A percentile compares a stretch with the other conserved stretches of the same genome.
phyloP scores from a whole-genome alignment of 2,329 filamentous ascomycete species.

The Fusarium nelsonii region DNA sequence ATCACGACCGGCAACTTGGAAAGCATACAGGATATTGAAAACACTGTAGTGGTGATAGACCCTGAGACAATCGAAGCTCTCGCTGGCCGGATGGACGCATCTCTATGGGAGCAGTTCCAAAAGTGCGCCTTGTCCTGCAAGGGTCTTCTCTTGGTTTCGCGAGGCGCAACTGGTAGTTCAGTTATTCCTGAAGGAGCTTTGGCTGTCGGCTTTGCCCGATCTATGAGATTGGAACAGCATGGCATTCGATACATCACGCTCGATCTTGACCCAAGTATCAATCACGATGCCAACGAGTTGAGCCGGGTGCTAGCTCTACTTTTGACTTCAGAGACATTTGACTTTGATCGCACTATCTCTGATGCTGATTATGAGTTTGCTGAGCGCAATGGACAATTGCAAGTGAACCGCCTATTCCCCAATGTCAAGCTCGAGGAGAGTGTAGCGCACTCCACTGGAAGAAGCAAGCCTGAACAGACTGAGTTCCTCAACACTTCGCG shows the following conservation, averaged over 20 bases:
- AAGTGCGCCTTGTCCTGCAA: constrained; percentile 8
- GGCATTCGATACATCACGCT: constrained; percentile 3
- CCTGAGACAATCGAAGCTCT: constrained; percentile 10
- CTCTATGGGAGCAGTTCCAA: constrained; percentile 5
- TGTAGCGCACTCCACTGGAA: constrained; percentile 3
- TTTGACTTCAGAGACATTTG: constrained; percentile 5
- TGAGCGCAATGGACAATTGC: constrained; percentile 6
- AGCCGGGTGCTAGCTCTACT: constrained; percentile 1
- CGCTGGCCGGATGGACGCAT: neutral
- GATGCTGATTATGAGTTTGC: constrained; percentile 6
- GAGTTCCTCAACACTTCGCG: constrained; percentile 3
- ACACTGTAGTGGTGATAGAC: neutral
- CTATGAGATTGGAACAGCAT: constrained; percentile 8
- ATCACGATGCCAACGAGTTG: neutral
- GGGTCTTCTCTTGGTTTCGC: constrained; percentile 1
- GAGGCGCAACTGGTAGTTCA: constrained; percentile 3
- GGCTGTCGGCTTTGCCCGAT: constrained; percentile 5
- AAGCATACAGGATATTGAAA: neutral
- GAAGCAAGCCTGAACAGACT: constrained; percentile 6
- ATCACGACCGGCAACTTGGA: constrained; percentile 3
- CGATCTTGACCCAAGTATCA: constrained; percentile 4
- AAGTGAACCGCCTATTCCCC: neutral
- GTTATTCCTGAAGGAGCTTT: constrained; percentile 6
- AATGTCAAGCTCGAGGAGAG: constrained; percentile 3
- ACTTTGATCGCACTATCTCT: constrained; percentile 6